Evolutionary conservation across 2,329 filamentous ascomycete species (phyloP).

Genomic region (Claviceps capensis): DNA sequence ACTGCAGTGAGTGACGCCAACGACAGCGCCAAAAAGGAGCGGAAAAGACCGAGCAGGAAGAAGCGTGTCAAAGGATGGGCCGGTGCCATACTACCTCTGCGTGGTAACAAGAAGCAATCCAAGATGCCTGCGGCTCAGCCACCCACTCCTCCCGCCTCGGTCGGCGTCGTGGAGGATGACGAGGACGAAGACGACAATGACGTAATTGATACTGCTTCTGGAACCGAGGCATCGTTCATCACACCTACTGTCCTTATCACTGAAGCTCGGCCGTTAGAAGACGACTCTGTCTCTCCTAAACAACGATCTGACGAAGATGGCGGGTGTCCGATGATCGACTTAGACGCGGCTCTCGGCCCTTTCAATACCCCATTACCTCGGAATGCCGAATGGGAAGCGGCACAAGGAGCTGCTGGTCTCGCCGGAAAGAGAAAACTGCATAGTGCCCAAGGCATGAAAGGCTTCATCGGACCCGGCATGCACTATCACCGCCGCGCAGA

Average conservation of each 20-base stretch:
- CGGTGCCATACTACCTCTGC: slow-evolving; percentile 51
- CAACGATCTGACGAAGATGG: slow-evolving; percentile 43
- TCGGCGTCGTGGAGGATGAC: slow-evolving; percentile 14
- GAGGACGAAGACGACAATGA: slow-evolving; percentile 15
- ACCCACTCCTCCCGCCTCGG: slow-evolving; percentile 31
- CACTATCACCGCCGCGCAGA: slow-evolving; percentile 68
- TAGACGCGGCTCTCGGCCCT: slow-evolving; percentile 84
- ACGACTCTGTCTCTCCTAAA: slow-evolving; percentile 6
- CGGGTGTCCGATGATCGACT: slow-evolving; percentile 72
- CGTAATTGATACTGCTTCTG: slow-evolving; percentile 9
- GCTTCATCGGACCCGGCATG: slow-evolving; percentile 54
- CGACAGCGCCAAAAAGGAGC: slow-evolving; percentile 14
- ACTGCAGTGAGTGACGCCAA: slow-evolving; percentile 9
- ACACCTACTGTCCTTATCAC: slow-evolving; percentile 29
- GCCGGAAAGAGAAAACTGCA: slow-evolving; percentile 54
- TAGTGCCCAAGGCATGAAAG: slow-evolving; percentile 58
- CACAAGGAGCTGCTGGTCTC: slow-evolving; percentile 42
- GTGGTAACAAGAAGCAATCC: slow-evolving; percentile 30
- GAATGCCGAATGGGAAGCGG: slow-evolving; percentile 54
- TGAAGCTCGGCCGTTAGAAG: slow-evolving; percentile 20
- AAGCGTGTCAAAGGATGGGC: slow-evolving; percentile 68
- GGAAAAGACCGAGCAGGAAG: slow-evolving; percentile 25
- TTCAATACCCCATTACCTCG: slow-evolving; percentile 66
- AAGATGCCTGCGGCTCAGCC: slow-evolving; percentile 26
- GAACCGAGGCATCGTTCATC: slow-evolving; percentile 12